Evolutionary conservation across 1,284 basidiomycete genomes (phyloP).

Genomic region (Puccinia horiana): DNA sequence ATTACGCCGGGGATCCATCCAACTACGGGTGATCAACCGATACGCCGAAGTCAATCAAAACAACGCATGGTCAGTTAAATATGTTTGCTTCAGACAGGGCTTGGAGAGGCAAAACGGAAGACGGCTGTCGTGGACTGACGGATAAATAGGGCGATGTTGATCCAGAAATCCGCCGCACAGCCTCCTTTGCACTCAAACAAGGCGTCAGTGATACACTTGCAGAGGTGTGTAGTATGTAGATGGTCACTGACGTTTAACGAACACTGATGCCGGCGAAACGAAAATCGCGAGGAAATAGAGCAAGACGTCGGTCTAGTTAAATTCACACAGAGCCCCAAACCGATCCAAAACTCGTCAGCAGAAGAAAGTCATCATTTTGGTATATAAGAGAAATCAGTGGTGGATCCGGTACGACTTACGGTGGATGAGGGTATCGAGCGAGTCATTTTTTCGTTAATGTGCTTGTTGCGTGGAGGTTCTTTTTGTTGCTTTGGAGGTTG

Average conservation of each 20-base stretch:
- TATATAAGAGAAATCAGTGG: neutral
- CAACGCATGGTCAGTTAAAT: no score
- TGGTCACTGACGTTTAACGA: constrained; percentile 26
- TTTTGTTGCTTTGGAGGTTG: no score
- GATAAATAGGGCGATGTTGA: constrained; percentile 48
- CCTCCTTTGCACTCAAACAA: neutral
- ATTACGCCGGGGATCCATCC: constrained; percentile 51
- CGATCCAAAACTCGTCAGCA: no score
- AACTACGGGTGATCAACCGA: constrained; percentile 18
- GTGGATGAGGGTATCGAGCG: constrained; percentile 16
- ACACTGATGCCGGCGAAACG: constrained; percentile 48
- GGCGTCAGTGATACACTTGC: neutral
- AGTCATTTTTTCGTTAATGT: no score
- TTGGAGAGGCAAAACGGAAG: no score
- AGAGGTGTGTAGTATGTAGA: neutral
- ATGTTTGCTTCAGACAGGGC: no score
- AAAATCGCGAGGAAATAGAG: constrained; percentile 51
- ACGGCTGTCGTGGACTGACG: constrained; percentile 27
- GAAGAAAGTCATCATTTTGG: no score
- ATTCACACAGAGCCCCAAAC: neutral
- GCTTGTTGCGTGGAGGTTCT: no score
- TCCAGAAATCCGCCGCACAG: constrained; percentile 50
- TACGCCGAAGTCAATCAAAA: no score
- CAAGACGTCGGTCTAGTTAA: constrained; percentile 41
- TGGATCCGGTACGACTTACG: neutral